Conservation (phyloP, 345 rosid genomes). For the Aquilaria malaccensis region DNA sequence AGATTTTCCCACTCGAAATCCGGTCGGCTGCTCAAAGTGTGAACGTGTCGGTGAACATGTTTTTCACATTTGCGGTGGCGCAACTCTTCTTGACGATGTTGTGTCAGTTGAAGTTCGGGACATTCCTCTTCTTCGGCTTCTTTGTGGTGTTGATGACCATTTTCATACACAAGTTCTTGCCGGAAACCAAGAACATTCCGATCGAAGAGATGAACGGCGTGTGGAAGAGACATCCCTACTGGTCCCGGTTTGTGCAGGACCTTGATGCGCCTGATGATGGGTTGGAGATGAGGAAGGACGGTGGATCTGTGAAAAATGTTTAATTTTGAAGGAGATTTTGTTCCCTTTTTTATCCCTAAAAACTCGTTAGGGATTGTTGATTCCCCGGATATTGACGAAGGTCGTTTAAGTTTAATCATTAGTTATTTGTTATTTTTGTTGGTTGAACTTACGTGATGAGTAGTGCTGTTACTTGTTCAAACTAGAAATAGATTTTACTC, state of each 20-base stretch:
- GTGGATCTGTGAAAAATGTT: slow-evolving; percentile 21
- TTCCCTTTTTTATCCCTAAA: not conserved
- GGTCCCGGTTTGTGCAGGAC: slow-evolving; percentile 44
- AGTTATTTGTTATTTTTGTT: too few relatives aligned
- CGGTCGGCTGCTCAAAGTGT: slow-evolving; percentile 89
- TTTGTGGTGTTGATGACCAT: slow-evolving; percentile 54
- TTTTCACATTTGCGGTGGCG: slow-evolving; percentile 71
- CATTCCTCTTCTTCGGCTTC: slow-evolving; percentile 58
- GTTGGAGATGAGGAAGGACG: slow-evolving; percentile 46
- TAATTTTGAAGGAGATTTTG: slow-evolving; percentile 5
- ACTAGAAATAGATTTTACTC: too few relatives aligned
- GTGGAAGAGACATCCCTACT: slow-evolving; percentile 62
- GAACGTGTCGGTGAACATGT: slow-evolving; percentile 84
- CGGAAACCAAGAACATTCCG: slow-evolving; percentile 66
- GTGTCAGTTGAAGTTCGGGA: slow-evolving; percentile 77
- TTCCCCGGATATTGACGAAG: too few relatives aligned
- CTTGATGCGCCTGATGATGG: slow-evolving; percentile 19
- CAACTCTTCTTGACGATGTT: slow-evolving; percentile 73
- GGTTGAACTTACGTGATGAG: too few relatives aligned
- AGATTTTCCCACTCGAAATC: slow-evolving; percentile 85
- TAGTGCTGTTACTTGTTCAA: too few relatives aligned
- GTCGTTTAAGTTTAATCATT: too few relatives aligned
- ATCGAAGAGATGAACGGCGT: slow-evolving; percentile 63
- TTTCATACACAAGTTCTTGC: slow-evolving; percentile 48
- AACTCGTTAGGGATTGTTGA: too few relatives aligned